Evolutionary conservation across 345 rosid genomes (phyloP), one percentile per base, ranked within the genome.

Genomic region (Ricinus communis): DNA sequence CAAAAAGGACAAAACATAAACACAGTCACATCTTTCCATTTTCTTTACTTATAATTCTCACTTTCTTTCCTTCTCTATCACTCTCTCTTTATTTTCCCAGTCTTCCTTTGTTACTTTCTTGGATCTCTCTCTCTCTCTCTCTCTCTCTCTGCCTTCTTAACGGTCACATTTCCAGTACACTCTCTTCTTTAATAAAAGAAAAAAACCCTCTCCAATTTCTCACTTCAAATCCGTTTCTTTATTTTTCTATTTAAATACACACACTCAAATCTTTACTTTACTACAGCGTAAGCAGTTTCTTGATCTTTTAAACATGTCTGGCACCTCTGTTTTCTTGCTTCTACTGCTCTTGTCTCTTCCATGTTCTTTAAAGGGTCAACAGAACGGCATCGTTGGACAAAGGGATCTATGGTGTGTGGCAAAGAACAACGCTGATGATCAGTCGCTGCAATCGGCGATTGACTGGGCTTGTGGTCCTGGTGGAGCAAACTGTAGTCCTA

Each of bases 351-450:
- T 53, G 13, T 62, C 50, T 7, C 15, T 51, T 31, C 71, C 77
- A 4, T 0, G 22, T 3, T 30, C 46, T 22, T 33, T 28, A 19
- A 31, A 1, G 22, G 77, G 75, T 55, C 84, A 74, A 69, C 47
- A 43, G 8, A 74, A 58, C 24, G 72, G 65, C 40, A 72, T 68
- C n/a, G 77, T 70, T 19, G 77, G 65, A 30, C 72, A 71, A 47
- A 64, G 77, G 77, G 90, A 87, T 70, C 90, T 91, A 0, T 91
- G 93, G 91, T 93, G 98, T 79, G 98, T 91, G 51, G 93, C 97
- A 3, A 88, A 86, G 91, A 89, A 90, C 84, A 90, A 93, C 82
- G 96, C 89, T 3, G 90, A 84, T 41, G 94, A 93, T 70, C 82
- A 87, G 16, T 74, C 86, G 24, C 85, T 93, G 21, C 88, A 83